Conservation (phyloP, 2,329 filamentous ascomycete genomes). For the Arthrinium puccinioides region DNA sequence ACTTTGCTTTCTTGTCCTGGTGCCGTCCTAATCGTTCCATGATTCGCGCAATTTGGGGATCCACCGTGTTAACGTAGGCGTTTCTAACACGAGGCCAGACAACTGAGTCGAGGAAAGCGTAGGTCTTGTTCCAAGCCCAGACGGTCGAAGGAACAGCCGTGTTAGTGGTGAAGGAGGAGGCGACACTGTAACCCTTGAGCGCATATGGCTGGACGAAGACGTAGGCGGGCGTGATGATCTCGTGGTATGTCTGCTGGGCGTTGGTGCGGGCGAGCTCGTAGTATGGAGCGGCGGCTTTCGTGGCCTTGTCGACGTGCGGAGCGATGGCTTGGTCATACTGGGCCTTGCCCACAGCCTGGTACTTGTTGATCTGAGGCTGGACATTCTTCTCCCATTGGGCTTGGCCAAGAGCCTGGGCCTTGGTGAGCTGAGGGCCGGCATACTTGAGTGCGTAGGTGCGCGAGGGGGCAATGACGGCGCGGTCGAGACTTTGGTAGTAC, state of each 20-base stretch:
- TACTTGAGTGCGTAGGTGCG: conserved; percentile 63
- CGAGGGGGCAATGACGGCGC: conserved; percentile 61
- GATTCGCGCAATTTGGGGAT: conserved; percentile 90
- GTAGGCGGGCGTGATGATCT: conserved; percentile 70
- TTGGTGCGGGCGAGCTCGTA: conserved; percentile 58
- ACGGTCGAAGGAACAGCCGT: conserved; percentile 66
- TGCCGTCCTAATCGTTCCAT: conserved; percentile 80
- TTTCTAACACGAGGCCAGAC: conserved; percentile 76
- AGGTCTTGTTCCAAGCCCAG: conserved; percentile 62
- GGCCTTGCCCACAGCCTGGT: conserved; percentile 51
- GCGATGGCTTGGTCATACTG: conserved; percentile 67
- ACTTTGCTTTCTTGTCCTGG: conserved; percentile 34
- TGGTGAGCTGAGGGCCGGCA: conserved; percentile 64
- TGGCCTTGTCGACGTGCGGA: conserved; percentile 62
- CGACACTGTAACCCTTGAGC: conserved; percentile 57
- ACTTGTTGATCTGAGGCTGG: conserved; percentile 64
- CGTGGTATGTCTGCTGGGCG: conserved; percentile 61
- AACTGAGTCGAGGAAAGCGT: conserved; percentile 64
- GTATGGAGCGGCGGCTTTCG: conserved; percentile 59
- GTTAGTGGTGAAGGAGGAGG: conserved; percentile 58
- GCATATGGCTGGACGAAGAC: conserved; percentile 67
- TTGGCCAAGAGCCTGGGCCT: conserved; percentile 58
- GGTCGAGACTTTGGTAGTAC: conserved; percentile 60
- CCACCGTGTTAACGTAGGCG: conserved; percentile 84
- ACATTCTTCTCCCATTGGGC: conserved; percentile 74